Base-by-base conservation (phyloP, 192 early-diverging fungal species). In the Phycomyces blakesleeanus region DNA sequence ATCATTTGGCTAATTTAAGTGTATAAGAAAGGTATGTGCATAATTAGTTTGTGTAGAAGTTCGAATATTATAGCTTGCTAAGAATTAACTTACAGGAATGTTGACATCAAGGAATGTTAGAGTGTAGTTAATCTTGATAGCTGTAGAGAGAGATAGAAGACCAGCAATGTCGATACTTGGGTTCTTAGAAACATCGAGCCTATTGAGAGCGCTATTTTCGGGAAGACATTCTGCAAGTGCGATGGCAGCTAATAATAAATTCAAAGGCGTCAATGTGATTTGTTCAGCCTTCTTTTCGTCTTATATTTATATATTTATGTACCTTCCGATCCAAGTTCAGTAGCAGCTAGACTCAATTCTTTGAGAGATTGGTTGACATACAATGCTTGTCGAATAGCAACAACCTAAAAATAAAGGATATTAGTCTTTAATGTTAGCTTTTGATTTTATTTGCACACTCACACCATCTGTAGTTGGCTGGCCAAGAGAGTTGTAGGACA, bases 161-260 rank as follows among this genome's bases (percentile, higher is more conserved):
- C 93, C 94, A 1, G 87, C 90, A 63, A 93, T 69, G 25, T 89
- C 86, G 38, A 96, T 89, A 1, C 64, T 73, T 11, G 85, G 81
- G 69, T 96, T 96, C 21, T 80, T 73, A 5, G 88, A 86, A 29
- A 96, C 69, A 68, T 94, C 89, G 61, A 96, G 80, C 52, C 84
- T 78, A 59, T 76, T 74, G 12, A 96, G 72, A 24, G 78, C 55
- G 6, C 78, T 80, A 16, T 84, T 91, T 51, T 94, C 87, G 6
- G 91, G 90, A 44, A 96, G 66, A 25, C 82, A 81, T 73, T 96
- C 93, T 18, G 94, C 91, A 42, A 96, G 66, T 5, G 83, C 80
- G 53, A 96, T 89, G 10, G 91, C 85, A 16, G 73, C 84, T 21
- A 41, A 38, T 24, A 15, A 16, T 9, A 58, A n/a, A n/a, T n/a